These are phyloP conservation scores for Neonothopanus nambi DNA, from an alignment of 1,284 basidiomycete species.

Conservation along the genomic window DNA sequence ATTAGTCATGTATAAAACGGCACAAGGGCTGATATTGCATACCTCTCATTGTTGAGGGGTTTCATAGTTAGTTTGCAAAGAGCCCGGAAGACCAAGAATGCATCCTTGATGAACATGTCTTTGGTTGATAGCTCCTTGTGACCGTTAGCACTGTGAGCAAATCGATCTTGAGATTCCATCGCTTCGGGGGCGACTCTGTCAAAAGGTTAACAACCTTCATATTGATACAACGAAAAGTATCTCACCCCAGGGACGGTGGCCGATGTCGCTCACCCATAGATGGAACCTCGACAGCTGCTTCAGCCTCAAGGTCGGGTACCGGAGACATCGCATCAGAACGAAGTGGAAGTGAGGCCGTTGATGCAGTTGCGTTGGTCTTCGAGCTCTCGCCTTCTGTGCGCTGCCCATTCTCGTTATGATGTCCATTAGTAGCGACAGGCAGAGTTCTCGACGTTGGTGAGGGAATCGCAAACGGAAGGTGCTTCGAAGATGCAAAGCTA, in stretches of 20 bases:
- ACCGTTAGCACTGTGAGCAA: constrained; percentile 3
- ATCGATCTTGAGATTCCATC: constrained; percentile 7
- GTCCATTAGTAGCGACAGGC: constrained; percentile 1
- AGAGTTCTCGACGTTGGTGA: constrained; percentile 9
- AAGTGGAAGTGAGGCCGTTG: constrained; percentile 3
- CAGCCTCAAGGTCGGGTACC: neutral
- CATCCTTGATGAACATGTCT: constrained; percentile 93
- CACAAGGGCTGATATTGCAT: constrained; percentile 24
- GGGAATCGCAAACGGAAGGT: constrained; percentile 14
- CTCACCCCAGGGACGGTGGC: too few relatives aligned
- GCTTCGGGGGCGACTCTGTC: constrained; percentile 8
- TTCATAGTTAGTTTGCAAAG: constrained; percentile 99
- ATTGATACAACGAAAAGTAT: too few relatives aligned
- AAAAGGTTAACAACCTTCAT: too few relatives aligned
- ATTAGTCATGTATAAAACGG: constrained; percentile 1
- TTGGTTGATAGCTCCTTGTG: constrained; percentile 43
- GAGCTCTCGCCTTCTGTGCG: too few relatives aligned
- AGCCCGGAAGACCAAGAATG: constrained; percentile 94
- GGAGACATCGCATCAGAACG: constrained; percentile 1
- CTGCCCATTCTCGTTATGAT: neutral
- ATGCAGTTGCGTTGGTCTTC: neutral
- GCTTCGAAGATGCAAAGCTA: constrained; percentile 20
- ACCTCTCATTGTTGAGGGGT: constrained; percentile 90
- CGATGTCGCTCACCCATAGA: too few relatives aligned
- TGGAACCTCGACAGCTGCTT: too few relatives aligned